Evolutionary conservation across 108 stramenopile species (phyloP).

Genomic region (Licmophora abbreviata): DNA sequence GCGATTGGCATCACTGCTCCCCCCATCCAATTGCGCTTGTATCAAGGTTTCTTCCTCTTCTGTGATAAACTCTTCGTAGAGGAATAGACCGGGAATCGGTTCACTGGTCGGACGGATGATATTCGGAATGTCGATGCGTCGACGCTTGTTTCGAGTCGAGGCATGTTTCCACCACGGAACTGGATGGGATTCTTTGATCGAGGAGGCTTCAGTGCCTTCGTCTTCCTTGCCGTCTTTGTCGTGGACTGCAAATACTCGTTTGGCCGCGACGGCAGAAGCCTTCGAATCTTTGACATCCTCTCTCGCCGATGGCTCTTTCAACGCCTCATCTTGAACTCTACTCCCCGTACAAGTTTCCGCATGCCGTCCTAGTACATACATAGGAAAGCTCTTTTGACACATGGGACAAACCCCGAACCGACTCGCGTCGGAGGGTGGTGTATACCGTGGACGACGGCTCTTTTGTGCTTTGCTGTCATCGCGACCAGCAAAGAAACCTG

Average conservation of each 20-base stretch:
- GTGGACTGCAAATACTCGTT: neutral
- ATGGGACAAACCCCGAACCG: constrained; percentile 40
- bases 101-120: constrained; percentile 9
- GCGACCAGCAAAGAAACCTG: no score
- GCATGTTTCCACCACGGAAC: constrained; percentile 5
- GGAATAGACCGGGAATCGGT: constrained; percentile 41
- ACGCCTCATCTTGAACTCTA: neutral
- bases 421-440: constrained; percentile 17
- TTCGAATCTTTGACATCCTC: neutral
- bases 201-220: neutral
- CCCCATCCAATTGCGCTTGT: constrained; percentile 20
- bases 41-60: constrained; percentile 40
- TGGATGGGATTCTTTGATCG: neutral
- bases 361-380: constrained; percentile 29
- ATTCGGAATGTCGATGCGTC: neutral
- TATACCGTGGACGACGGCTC: no score
- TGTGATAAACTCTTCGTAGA: constrained; percentile 42
- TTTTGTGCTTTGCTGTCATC: no score
- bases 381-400: constrained; percentile 24
- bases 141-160: neutral
- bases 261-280: neutral
- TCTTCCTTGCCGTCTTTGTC: neutral
- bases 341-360: constrained; percentile 31
- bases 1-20: neutral
- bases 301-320: neutral